Conservation (phyloP, 306 rosid species). For the Begonia fuchsioides region DNA sequence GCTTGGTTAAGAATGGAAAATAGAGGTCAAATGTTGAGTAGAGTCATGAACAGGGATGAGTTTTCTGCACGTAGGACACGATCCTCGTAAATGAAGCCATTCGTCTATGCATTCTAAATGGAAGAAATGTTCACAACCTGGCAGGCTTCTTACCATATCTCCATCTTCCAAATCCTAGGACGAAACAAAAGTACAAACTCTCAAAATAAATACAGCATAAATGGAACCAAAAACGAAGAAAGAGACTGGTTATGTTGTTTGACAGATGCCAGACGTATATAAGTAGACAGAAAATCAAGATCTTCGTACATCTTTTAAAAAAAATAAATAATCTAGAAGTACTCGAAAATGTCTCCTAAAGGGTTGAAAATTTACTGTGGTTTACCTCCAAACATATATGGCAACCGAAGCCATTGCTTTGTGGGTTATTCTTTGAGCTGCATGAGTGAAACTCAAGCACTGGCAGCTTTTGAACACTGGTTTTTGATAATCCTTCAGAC, state of each 20-base stretch:
- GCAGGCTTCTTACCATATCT: conserved; percentile 29
- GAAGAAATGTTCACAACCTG: conserved; percentile 34
- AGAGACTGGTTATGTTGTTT: too few species aligned
- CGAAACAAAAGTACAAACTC: too few species aligned
- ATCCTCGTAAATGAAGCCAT: conserved; percentile 27
- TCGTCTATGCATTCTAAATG: conserved; percentile 35
- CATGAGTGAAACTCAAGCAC: conserved; percentile 6
- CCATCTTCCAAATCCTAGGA: conserved; percentile 23
- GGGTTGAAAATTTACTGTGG: too few species aligned
- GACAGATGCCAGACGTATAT: too few species aligned
- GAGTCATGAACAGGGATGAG: conserved; percentile 1
- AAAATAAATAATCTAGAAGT: too few species aligned
- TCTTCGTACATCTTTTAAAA: too few species aligned
- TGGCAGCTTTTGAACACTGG: conserved; percentile 21
- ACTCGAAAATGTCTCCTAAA: too few species aligned
- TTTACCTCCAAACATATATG: conserved; percentile 41
- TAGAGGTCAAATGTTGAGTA: neutral
- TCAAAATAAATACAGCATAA: neutral
- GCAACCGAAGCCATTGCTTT: conserved; percentile 19
- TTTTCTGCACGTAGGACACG: conserved; percentile 39
- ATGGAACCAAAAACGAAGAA: neutral
- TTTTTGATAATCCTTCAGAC: conserved; percentile 20
- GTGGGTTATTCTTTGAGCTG: neutral
- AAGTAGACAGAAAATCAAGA: too few species aligned
- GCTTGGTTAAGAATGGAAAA: neutral